These are phyloP conservation scores for Euptelea pleiosperma DNA, from an alignment of 164 flowering plant genomes.

Conservation along the genomic window DNA sequence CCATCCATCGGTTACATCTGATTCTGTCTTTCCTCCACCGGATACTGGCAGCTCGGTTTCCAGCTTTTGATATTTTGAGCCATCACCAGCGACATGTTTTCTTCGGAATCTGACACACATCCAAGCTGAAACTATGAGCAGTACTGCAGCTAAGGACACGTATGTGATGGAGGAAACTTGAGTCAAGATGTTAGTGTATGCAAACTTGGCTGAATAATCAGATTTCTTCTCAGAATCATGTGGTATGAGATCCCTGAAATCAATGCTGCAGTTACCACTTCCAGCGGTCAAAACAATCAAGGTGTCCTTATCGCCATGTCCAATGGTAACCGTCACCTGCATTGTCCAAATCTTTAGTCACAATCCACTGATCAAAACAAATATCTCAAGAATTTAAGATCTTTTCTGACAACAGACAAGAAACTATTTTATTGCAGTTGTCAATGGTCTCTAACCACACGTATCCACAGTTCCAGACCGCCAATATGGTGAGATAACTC, in stretches of 20 bases:
- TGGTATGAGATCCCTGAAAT: conserved; percentile 38
- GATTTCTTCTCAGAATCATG: conserved; percentile 21
- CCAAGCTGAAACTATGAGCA: conserved; percentile 34
- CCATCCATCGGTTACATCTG: conserved; percentile 53
- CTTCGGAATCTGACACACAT: conserved; percentile 27
- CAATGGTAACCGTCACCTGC: conserved; percentile 58
- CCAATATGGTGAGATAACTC: too few species aligned
- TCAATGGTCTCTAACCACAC: too few species aligned
- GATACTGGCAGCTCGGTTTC: conserved; percentile 61
- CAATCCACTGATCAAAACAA: background rate
- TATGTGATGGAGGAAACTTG: conserved; percentile 18
- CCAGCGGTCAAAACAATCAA: conserved; percentile 35
- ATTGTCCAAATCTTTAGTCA: conserved; percentile 13
- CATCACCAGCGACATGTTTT: conserved; percentile 19
- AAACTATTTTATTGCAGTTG: too few species aligned
- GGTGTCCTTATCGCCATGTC: conserved; percentile 24
- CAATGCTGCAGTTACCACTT: conserved; percentile 46
- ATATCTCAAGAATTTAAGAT: background rate
- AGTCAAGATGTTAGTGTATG: conserved; percentile 17
- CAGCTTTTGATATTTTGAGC: conserved; percentile 52
- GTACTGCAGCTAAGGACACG: conserved; percentile 28
- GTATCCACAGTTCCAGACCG: too few species aligned
- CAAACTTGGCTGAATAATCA: conserved; percentile 12
- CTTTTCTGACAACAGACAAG: too few species aligned
- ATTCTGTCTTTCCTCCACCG: conserved; percentile 23